phyloP scores from a whole-genome alignment of 2,329 filamentous ascomycete genomes.

The Elsinoe necatrix region DNA sequence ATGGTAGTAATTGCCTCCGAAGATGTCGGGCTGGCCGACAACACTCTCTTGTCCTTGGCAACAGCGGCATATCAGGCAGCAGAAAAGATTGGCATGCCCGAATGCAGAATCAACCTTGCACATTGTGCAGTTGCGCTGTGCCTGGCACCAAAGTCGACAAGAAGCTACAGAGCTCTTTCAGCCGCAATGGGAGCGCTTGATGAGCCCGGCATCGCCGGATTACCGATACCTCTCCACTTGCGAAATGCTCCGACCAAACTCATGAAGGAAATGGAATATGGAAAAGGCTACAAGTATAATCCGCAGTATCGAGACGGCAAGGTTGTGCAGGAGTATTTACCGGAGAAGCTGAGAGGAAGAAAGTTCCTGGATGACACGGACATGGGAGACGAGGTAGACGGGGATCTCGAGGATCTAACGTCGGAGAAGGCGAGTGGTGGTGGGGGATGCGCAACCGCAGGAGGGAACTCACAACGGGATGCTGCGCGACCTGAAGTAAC shows the following conservation, averaged over 20 bases:
- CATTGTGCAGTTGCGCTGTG: slow-evolving; percentile 77
- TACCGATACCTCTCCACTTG: slow-evolving; percentile 80
- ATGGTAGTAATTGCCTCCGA: slow-evolving; percentile 94
- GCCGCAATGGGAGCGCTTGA: slow-evolving; percentile 70
- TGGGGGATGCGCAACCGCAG: not conserved
- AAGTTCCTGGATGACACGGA: slow-evolving; percentile 72
- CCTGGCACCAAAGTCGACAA: slow-evolving; percentile 75
- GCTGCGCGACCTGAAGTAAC: too few species aligned
- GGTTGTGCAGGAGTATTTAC: slow-evolving; percentile 86
- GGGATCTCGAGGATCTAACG: slow-evolving; percentile 42
- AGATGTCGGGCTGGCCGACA: slow-evolving; percentile 86
- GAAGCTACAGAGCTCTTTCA: slow-evolving; percentile 73
- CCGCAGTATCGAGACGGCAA: slow-evolving; percentile 76
- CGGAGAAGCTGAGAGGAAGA: slow-evolving; percentile 61
- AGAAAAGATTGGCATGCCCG: slow-evolving; percentile 90
- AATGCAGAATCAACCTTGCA: slow-evolving; percentile 84
- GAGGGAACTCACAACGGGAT: not conserved
- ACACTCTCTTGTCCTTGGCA: slow-evolving; percentile 70
- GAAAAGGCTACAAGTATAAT: slow-evolving; percentile 92
- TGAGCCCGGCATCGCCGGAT: slow-evolving; percentile 71
- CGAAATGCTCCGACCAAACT: slow-evolving; percentile 84
- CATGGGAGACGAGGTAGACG: slow-evolving; percentile 70
- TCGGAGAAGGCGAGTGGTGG: not conserved
- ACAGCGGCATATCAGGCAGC: slow-evolving; percentile 79
- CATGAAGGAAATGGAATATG: slow-evolving; percentile 89